These are phyloP conservation scores for Fusarium denticulatum DNA, from an alignment of 2,329 filamentous ascomycete species.

Conservation along the genomic window DNA sequence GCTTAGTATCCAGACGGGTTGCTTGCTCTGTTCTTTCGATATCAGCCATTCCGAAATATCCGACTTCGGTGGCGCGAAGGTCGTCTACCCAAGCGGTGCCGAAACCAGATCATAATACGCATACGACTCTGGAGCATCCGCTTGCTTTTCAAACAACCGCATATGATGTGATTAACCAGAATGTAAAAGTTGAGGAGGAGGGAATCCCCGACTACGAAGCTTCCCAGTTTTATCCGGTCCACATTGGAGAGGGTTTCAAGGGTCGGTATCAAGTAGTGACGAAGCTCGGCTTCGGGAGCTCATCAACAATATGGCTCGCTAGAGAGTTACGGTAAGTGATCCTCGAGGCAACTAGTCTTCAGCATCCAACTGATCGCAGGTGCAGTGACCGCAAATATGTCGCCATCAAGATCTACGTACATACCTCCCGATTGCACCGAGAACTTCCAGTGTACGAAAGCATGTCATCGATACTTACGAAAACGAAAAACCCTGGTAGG, in stretches of 20 bases:
- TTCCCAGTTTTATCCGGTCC: slow-evolving; percentile 51
- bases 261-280: slow-evolving; percentile 50
- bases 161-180: neutral
- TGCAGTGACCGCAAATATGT: slow-evolving; percentile 43
- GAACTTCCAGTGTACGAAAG: slow-evolving; percentile 32
- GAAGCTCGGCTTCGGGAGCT: slow-evolving; percentile 54
- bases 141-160: neutral
- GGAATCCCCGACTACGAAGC: slow-evolving; percentile 47
- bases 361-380: neutral
- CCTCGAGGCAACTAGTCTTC: fast-evolving
- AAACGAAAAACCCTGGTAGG: neutral
- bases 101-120: neutral
- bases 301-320: slow-evolving; percentile 56
- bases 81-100: neutral
- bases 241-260: slow-evolving; percentile 50
- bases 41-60: neutral
- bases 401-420: slow-evolving; percentile 47
- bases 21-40: fast-evolving
- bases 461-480: neutral
- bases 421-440: slow-evolving; percentile 33
- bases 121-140: neutral
- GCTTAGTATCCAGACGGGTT: fast-evolving
- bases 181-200: slow-evolving; percentile 49
- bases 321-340: slow-evolving; percentile 12
- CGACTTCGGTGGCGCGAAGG: neutral